Evolutionary conservation across 345 rosid genomes (phyloP).

Genomic region (Eucalyptus polybractea): DNA sequence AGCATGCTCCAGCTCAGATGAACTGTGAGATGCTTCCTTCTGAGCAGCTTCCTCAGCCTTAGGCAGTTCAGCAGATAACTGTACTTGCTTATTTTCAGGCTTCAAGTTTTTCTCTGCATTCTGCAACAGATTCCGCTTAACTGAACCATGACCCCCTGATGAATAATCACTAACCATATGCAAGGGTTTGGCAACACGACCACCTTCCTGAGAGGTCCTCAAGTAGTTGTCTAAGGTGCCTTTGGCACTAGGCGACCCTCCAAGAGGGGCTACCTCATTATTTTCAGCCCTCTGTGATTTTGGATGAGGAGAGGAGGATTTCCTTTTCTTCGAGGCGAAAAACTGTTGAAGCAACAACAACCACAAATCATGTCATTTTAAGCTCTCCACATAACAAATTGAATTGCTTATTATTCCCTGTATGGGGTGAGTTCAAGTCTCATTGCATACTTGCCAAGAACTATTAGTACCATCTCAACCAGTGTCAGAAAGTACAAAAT

Average conservation of each 20-base stretch:
- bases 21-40: constrained; percentile 18
- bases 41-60: constrained; percentile 6
- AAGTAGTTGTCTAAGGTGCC: constrained; percentile 58
- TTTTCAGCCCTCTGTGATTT: constrained; percentile 42
- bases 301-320: constrained; percentile 45
- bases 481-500: neutral
- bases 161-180: neutral
- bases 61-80: constrained; percentile 1
- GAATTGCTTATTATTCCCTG: neutral
- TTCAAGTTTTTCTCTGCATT: constrained; percentile 18
- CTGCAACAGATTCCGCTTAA: constrained; percentile 27
- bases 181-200: neutral
- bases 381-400: neutral
- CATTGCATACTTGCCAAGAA: neutral
- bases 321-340: constrained; percentile 72
- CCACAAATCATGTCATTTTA: neutral
- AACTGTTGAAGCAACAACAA: constrained; percentile 29
- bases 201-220: constrained; percentile 32
- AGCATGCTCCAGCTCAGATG: constrained; percentile 15
- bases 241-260: constrained; percentile 59
- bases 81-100: constrained; percentile 10
- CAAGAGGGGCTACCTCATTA: constrained; percentile 27
- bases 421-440: neutral
- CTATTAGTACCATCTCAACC: neutral
- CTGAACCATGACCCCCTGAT: constrained; percentile 20